Conservation (phyloP, 192 early-diverging fungal species). For the Umbelopsis vinacea region DNA sequence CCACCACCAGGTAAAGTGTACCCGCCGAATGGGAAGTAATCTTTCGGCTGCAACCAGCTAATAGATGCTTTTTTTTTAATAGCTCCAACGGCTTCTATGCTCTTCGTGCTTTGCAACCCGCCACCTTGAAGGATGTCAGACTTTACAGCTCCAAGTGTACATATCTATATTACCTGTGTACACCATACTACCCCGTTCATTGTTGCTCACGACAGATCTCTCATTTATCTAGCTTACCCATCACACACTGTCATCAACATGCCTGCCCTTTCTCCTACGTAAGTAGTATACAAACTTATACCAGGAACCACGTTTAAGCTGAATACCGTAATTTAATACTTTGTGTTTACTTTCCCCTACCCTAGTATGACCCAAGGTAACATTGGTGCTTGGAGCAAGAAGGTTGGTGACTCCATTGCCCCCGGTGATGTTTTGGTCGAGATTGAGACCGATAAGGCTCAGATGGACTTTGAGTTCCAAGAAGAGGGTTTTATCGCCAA, state of each 20-base stretch:
- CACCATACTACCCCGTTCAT: slow-evolving; percentile 12
- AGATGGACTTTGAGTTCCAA: slow-evolving; percentile 99
- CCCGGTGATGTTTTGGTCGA: slow-evolving; percentile 94
- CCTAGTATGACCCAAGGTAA: slow-evolving; percentile 88
- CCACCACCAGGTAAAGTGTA: slow-evolving; percentile 40
- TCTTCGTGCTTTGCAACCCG: slow-evolving; percentile 45
- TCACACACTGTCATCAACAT: slow-evolving; percentile 86
- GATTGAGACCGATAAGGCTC: slow-evolving; percentile 99
- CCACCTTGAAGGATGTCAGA: slow-evolving; percentile 47
- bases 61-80: background rate
- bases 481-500: slow-evolving; percentile 97
- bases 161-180: slow-evolving; percentile 12
- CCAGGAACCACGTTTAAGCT: background rate
- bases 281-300: slow-evolving; percentile 16
- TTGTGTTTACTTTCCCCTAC: background rate
- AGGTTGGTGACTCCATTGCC: slow-evolving; percentile 86
- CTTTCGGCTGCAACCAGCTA: background rate
- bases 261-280: slow-evolving; percentile 98
- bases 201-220: background rate
- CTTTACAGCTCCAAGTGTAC: slow-evolving; percentile 60
- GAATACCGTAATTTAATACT: background rate
- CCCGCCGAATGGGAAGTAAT: background rate
- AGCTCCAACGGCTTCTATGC: slow-evolving; percentile 45
- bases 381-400: slow-evolving; percentile 92
- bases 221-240: slow-evolving; percentile 62